These are phyloP conservation scores for Chlorella variabilis DNA, from an alignment of 163 green algal species.

Conservation along the genomic window DNA sequence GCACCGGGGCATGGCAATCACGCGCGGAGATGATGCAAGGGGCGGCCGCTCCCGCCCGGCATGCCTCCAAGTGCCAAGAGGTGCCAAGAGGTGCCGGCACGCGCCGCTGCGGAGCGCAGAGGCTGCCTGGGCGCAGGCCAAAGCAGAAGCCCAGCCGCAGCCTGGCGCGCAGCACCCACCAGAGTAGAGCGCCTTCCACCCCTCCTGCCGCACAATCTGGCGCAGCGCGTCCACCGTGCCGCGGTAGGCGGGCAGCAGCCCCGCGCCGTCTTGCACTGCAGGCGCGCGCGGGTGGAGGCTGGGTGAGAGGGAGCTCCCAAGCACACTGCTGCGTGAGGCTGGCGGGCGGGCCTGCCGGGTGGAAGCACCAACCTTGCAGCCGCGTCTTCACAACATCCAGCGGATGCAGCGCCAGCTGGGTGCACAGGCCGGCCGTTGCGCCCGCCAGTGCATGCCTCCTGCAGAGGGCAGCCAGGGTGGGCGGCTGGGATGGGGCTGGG, in stretches of 20 bases:
- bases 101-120: no score
- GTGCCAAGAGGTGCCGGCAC: no score
- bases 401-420: conserved; percentile 79
- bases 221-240: conserved; percentile 62
- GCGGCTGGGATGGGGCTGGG: no score
- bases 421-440: conserved; percentile 67
- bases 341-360: not conserved
- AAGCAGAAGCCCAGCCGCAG: not conserved
- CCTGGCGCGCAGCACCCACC: conserved; percentile 8
- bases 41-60: no score
- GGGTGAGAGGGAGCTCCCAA: not conserved
- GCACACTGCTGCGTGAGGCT: not conserved
- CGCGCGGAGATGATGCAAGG: no score
- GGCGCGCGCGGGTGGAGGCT: no score
- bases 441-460: conserved; percentile 77
- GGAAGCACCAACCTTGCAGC: conserved; percentile 65
- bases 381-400: conserved; percentile 92
- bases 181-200: conserved; percentile 67
- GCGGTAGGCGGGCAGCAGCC: conserved; percentile 55
- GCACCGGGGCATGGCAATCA: no score
- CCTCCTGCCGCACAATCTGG: conserved; percentile 61
- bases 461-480: not conserved
- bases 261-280: conserved; percentile 70
- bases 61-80: no score
- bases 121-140: no score